Conservation (phyloP, 495 filamentous ascomycete species). For the Rhypophila decipiens region DNA sequence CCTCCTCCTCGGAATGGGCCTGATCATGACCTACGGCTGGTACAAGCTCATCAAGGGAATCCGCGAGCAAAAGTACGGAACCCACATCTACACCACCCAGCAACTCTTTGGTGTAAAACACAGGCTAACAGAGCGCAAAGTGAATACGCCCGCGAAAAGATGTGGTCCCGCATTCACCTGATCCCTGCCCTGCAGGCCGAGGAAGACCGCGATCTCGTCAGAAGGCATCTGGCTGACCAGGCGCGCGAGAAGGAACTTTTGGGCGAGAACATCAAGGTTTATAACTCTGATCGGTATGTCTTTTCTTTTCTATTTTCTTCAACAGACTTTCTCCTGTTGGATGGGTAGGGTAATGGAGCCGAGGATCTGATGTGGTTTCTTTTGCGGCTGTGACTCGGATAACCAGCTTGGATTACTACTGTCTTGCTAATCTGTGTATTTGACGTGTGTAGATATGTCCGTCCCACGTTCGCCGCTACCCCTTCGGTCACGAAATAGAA, state of each 20-base stretch:
- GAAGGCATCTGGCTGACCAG: constrained; percentile 76
- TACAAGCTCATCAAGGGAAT: constrained; percentile 73
- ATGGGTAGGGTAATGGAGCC: constrained; percentile 1
- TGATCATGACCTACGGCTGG: constrained; percentile 81
- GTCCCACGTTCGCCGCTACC: constrained; percentile 61
- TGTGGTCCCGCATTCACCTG: constrained; percentile 91
- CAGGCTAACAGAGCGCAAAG: constrained; percentile 36
- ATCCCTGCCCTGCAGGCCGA: constrained; percentile 92
- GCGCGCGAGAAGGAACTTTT: constrained; percentile 84
- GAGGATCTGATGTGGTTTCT: too few relatives aligned
- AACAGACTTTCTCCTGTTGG: constrained; percentile 48
- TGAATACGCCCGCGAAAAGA: constrained; percentile 92
- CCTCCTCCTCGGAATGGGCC: constrained; percentile 67
- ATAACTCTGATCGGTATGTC: constrained; percentile 81
- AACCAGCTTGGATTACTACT: too few relatives aligned
- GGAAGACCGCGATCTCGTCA: constrained; percentile 88
- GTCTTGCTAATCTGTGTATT: too few relatives aligned
- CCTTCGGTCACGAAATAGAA: constrained; percentile 50
- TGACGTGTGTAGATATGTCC: constrained; percentile 51
- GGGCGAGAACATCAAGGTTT: constrained; percentile 70
- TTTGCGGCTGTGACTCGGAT: too few relatives aligned
- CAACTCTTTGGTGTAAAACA: not conserved
- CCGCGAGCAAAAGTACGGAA: constrained; percentile 83
- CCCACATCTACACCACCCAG: constrained; percentile 26
- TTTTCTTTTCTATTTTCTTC: constrained; percentile 52